These are phyloP conservation scores for Rhizophagus prolifer DNA, from an alignment of 192 early-diverging fungal genomes.

Conservation along the genomic window DNA sequence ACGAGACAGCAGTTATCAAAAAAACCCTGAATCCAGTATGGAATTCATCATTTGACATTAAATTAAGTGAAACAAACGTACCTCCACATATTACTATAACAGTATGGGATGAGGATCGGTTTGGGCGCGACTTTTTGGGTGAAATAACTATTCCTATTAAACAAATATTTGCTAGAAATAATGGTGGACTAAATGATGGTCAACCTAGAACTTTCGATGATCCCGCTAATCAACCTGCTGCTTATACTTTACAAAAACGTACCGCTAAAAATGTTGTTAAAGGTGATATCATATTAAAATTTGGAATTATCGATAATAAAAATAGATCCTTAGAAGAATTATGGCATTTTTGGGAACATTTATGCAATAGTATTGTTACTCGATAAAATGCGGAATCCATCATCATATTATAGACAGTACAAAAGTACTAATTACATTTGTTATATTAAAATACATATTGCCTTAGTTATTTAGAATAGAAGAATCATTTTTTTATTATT, in stretches of 20 bases:
- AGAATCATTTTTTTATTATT: no score
- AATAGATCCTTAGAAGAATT: constrained; percentile 16
- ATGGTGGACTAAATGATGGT: constrained; percentile 35
- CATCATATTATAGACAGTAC: no score
- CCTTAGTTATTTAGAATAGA: no score
- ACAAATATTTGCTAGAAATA: constrained; percentile 42
- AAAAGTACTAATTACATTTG: no score
- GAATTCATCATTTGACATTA: constrained; percentile 61
- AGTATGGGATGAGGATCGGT: constrained; percentile 73
- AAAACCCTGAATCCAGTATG: constrained; percentile 70
- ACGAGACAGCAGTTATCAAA: constrained; percentile 57
- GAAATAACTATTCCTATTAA: constrained; percentile 58
- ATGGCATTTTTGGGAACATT: constrained; percentile 12
- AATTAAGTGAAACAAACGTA: constrained; percentile 38
- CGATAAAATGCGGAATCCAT: not conserved
- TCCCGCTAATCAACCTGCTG: constrained; percentile 46
- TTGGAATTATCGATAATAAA: constrained; percentile 4
- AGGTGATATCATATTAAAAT: constrained; percentile 31
- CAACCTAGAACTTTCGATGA: constrained; percentile 52
- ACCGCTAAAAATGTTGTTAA: constrained; percentile 19
- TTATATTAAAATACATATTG: no score
- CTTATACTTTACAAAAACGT: constrained; percentile 25
- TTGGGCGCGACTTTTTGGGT: constrained; percentile 64
- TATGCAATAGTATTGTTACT: not conserved
- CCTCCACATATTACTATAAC: constrained; percentile 45